Conservation (phyloP, 257 asterid species). For the Przewalskia tangutica region DNA sequence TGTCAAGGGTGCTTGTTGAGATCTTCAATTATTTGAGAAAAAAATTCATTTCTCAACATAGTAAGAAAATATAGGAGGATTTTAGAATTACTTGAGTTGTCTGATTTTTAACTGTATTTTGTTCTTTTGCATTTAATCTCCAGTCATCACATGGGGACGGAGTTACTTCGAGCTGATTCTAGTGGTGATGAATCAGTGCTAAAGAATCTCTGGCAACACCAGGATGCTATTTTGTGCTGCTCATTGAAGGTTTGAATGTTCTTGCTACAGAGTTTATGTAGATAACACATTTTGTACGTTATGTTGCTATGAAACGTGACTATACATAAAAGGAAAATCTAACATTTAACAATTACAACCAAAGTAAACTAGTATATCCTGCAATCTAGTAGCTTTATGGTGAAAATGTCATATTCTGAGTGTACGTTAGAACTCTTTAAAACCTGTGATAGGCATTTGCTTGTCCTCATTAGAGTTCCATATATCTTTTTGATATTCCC, state of each 20-base stretch:
- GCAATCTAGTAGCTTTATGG: background rate
- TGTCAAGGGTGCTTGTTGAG: background rate
- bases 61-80: background rate
- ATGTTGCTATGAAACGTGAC: background rate
- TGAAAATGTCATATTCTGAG: background rate
- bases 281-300: background rate
- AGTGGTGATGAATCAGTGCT: constrained; percentile 46
- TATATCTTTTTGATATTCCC: background rate
- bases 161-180: constrained; percentile 49
- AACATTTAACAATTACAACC: background rate
- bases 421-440: background rate
- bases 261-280: background rate
- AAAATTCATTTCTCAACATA: background rate
- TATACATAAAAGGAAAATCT: background rate
- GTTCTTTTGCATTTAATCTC: constrained; percentile 2
- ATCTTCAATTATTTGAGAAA: background rate
- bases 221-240: constrained; percentile 92
- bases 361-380: background rate
- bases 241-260: constrained; percentile 65
- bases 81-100: background rate
- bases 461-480: background rate
- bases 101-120: background rate
- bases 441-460: background rate
- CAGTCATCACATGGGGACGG: constrained; percentile 74
- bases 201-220: constrained; percentile 91